Evolutionary conservation across 2,329 filamentous ascomycete genomes (phyloP), one percentile per base, ranked within the genome.

Genomic region (Xylariaceae sp.): DNA sequence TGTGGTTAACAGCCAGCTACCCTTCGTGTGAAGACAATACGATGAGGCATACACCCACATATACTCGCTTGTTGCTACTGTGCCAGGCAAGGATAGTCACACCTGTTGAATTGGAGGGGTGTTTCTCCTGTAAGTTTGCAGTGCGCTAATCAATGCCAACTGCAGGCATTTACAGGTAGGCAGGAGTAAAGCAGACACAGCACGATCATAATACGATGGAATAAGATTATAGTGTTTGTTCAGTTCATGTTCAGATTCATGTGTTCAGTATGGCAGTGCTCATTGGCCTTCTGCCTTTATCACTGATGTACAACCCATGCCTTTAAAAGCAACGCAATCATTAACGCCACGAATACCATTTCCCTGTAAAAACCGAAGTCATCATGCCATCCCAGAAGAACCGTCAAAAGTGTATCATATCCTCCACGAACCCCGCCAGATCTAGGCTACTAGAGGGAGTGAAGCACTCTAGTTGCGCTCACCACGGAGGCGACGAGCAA

Each of bases 401-500:
- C 71, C 69, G 69, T 74, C 67, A 78, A 64, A 64, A 67, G 31
- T 37, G 59, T 54, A 68, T 72, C 71, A 52, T 28, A 41, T 53
- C 69, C 71, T 71, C 71, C 67, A 61, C 63, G 63, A 57, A 56
- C 33, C 36, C 33, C 51, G 56, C 60, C 43, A 48, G 65, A 50
- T 29, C 23, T 66, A 69, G 60, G 64, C 58, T 60, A 55, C 61
- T 62, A 64, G 58, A 60, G 55, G 23, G 49, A 8, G 59, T 33
- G 21, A 41, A 23, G 14, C 45, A 59, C 61, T 78, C 86, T 87
- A 94, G 83, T 91, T 92, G 78, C 91, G 89, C 84, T 95, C 93
- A 68, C 95, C 95, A 73, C 95, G 91, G 74, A 99, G 91, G 73
- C 95, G 91, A 69, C 95, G 90, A 73, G 94, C 93, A 47, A 98